Base-by-base conservation (phyloP, 208 protist genomes). In the Crithidia acanthocephali region DNA sequence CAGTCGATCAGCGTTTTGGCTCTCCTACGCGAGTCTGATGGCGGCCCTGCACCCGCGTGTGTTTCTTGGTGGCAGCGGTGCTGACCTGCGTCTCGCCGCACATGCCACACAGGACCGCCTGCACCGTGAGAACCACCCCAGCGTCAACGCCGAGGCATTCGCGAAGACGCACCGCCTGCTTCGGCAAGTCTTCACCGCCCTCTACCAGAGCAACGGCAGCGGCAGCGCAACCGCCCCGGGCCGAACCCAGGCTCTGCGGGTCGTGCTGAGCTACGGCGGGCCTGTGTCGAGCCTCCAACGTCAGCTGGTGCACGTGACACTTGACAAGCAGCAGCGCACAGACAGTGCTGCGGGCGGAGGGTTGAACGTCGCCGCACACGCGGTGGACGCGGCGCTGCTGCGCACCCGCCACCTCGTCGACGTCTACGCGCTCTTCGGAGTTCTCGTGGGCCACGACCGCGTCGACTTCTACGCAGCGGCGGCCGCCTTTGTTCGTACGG, bases 391-490 rank as follows among this genome's bases (percentile, higher is more conserved):
- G n/a, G 63, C 61, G 50, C 58, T 71, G 66, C 70, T 74, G 73
- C 74, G 52, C 15, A 77, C 59, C 13, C 76, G 72, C 22, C 63
- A 30, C 59, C 73, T 50, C 22, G 76, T 74, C 40, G 88, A 94
- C 70, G 63, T 88, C 7, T 79, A 80, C 68, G 79, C 85, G 22
- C 58, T 89, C 30, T 76, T 88, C 23, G 76, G 70, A 15, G 59
- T 91, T 28, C 74, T 94, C 0, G 58, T 82, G 2, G 85, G 72
- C 2, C 58, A 81, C 16, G 81, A 86, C 23, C 61, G 74, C 11
- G 71, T 72, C 2, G 76, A 90, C 68, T 68, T 90, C 56, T 90
- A 91, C 73, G 66, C 50, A 7, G 85, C 78, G 37, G 83, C 84
- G 2, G 40, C 68, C 9, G 28, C 33, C 9, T 79, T 88, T 64